Evolutionary conservation across 1,139 yeast species (phyloP).

Genomic region (Pichia norvegensis): DNA sequence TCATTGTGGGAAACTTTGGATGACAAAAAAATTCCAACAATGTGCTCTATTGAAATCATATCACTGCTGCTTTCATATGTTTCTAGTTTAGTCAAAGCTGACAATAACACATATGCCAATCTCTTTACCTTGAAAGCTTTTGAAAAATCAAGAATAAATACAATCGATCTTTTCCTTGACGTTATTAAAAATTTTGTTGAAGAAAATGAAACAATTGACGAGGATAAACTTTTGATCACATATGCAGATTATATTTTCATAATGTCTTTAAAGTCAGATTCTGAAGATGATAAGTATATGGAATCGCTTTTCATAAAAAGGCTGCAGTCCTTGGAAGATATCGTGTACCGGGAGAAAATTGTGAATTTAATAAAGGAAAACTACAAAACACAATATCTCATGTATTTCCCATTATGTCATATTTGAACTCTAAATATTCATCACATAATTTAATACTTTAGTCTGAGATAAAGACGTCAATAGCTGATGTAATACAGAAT

Average conservation of each 20-base stretch:
- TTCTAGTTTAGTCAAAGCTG: conserved; percentile 13
- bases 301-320: conserved; percentile 5
- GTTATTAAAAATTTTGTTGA: neutral
- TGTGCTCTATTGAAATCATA: conserved; percentile 19
- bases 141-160: conserved; percentile 10
- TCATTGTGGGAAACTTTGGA: conserved; percentile 12
- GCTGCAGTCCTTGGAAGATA: conserved; percentile 12
- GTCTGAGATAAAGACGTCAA: no score
- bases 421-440: no score
- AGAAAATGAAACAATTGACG: neutral
- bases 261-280: conserved; percentile 11
- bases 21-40: conserved; percentile 15
- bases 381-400: conserved; percentile 18
- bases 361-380: conserved; percentile 16
- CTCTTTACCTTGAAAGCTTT: conserved; percentile 20
- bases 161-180: conserved; percentile 16
- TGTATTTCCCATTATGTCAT: conserved; percentile 21
- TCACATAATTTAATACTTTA: no score
- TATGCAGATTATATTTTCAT: conserved; percentile 22
- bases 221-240: conserved; percentile 13
- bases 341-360: conserved; percentile 8
- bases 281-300: conserved; percentile 3
- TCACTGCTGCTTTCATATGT: conserved; percentile 16
- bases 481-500: no score
- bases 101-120: conserved; percentile 20